Conservation (phyloP, 1,139 yeast species). For the Yueomyces sp. region DNA sequence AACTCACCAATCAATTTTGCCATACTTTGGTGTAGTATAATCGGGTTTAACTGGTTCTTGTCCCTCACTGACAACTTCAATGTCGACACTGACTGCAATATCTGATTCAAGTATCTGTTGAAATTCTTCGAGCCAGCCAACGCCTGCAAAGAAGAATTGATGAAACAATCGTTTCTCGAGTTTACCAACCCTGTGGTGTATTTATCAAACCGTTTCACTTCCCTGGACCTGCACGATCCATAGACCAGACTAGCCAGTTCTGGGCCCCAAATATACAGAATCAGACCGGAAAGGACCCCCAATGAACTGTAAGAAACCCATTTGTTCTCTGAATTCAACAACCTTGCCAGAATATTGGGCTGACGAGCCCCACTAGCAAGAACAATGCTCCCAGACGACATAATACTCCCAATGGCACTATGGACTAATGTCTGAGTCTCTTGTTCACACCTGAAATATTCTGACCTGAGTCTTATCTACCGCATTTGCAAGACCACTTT, state of each 20-base stretch:
- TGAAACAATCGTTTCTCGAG: conserved; percentile 81
- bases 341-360: no score
- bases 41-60: neutral
- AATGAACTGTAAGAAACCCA: neutral
- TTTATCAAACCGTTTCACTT: conserved; percentile 48
- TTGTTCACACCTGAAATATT: no score
- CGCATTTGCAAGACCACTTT: no score
- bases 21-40: conserved; percentile 6
- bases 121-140: conserved; percentile 57
- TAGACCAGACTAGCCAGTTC: neutral
- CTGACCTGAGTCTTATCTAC: no score
- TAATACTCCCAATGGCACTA: no score
- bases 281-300: neutral
- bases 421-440: no score
- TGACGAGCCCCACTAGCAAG: no score
- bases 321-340: no score
- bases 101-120: conserved; percentile 45
- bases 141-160: conserved; percentile 84
- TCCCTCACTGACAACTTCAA: neutral
- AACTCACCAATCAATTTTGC: conserved; percentile 21
- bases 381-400: no score
- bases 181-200: conserved; percentile 76
- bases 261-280: neutral
- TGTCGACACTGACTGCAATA: conserved; percentile 17
- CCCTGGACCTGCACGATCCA: neutral